Conservation (phyloP, 345 rosid genomes). For the Eucalyptus regnans region DNA sequence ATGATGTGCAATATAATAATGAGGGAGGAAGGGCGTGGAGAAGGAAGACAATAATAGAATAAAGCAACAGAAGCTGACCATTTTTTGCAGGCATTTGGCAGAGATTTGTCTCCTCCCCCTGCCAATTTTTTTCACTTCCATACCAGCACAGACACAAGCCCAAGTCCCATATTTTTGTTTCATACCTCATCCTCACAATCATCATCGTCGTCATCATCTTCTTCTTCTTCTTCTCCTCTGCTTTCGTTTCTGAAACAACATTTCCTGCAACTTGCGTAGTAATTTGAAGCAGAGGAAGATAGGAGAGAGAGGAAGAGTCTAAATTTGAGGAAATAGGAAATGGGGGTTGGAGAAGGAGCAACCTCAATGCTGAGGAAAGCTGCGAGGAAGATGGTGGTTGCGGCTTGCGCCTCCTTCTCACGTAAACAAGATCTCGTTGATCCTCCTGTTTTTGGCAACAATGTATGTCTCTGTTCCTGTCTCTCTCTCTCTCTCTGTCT, state of each 20-base stretch:
- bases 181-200: background rate
- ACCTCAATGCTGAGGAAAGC: conserved; percentile 50
- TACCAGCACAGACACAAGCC: background rate
- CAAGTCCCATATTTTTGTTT: background rate
- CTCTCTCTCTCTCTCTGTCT: background rate
- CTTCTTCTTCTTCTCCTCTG: background rate
- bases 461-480: conserved; percentile 1
- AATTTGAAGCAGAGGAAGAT: background rate
- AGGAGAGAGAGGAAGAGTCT: background rate
- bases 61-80: conserved; percentile 3
- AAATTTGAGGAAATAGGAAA: background rate
- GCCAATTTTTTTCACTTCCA: background rate
- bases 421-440: conserved; percentile 17
- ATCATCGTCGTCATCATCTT: background rate
- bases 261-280: background rate
- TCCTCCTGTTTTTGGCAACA: conserved; percentile 2
- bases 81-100: conserved; percentile 2
- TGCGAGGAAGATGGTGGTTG: conserved; percentile 47
- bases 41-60: background rate
- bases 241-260: background rate
- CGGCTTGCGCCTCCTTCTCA: conserved; percentile 71
- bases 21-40: background rate
- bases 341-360: conserved; percentile 27
- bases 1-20: background rate
- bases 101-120: conserved; percentile 3